Evolutionary conservation across 2,329 filamentous ascomycete species (phyloP), one percentile per base, ranked within the genome.

Genomic region (Ophiocordyceps camponoti-saundersi): DNA sequence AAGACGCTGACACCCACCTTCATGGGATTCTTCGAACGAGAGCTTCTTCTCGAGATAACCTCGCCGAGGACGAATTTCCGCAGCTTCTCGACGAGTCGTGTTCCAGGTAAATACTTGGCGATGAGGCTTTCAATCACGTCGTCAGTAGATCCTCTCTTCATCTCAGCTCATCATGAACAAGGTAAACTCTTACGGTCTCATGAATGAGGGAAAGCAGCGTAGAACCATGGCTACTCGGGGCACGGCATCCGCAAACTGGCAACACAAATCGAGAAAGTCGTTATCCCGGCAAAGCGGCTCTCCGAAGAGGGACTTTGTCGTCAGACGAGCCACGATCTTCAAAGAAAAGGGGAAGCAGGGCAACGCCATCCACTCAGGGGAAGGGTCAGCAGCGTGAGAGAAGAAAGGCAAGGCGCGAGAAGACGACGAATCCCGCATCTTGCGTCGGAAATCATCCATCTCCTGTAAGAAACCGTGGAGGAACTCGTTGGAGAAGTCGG

Each of bases 311-410:
- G 50, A 47, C 23, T 48, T 50, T 18, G 47, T 49, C 16, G 50
- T 52, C 4, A 52, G 47, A 2, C 50, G 48, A 11, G 47, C 47
- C n/a, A 52, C 36, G 13, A 52, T 43, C 44, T 47, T 50, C 15
- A 52, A 32, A 3, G 48, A 46, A n/a, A 52, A n/a, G 2, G 50
- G 46, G 44, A 52, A 52, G 45, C 50, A 52, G 13, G 47, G 46
- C 22, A 46, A 46, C 10, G 46, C 44, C n/a, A 34, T 45, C 50
- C 50, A 49, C 18, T n/a, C 30, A 6, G 4, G 15, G 1, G 21
- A 32, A 42, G 21, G 32, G 15, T 23, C 23, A 2, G 23, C 21
- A 2, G 44, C 44, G 6, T 40, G 44, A 6, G 43, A 48, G 39
- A 48, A 45, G 18, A 48, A 45, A 1, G 47, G 39, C 13, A 48